Conservation (phyloP, 331 rosid genomes). For the Malus hybrid region DNA sequence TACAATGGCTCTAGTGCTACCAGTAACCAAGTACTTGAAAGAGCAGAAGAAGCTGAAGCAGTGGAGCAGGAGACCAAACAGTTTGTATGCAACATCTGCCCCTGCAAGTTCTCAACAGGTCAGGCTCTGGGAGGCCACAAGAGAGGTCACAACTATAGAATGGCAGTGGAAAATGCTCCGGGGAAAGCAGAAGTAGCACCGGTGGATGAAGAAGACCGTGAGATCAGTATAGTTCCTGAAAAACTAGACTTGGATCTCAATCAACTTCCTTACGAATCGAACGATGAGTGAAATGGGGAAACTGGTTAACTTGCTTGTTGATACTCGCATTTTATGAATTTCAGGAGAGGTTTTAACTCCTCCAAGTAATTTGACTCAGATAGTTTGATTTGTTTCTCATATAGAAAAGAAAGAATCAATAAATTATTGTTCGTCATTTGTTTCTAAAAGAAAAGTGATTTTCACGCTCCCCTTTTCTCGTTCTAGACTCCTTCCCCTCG, state of each 20-base stretch:
- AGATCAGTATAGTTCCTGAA: background rate
- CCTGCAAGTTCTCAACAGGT: background rate
- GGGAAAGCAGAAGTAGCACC: background rate
- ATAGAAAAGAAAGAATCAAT: background rate
- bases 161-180: background rate
- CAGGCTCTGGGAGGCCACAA: slow-evolving; percentile 17
- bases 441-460: background rate
- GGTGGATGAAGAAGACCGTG: background rate
- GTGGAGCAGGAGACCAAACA: background rate
- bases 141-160: background rate
- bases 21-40: background rate
- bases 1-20: background rate
- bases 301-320: background rate
- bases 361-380: background rate
- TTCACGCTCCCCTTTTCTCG: too few species aligned
- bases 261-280: background rate
- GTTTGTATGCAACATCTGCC: slow-evolving; percentile 9
- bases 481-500: too few species aligned
- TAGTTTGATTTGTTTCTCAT: background rate
- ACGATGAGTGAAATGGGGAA: background rate
- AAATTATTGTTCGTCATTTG: background rate
- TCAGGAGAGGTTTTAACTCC: background rate
- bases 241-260: background rate
- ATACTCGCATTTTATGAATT: background rate
- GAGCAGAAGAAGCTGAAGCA: background rate